phyloP scores from a whole-genome alignment of 2,329 filamentous ascomycete genomes.

The Drechslerella coelobrocha region DNA sequence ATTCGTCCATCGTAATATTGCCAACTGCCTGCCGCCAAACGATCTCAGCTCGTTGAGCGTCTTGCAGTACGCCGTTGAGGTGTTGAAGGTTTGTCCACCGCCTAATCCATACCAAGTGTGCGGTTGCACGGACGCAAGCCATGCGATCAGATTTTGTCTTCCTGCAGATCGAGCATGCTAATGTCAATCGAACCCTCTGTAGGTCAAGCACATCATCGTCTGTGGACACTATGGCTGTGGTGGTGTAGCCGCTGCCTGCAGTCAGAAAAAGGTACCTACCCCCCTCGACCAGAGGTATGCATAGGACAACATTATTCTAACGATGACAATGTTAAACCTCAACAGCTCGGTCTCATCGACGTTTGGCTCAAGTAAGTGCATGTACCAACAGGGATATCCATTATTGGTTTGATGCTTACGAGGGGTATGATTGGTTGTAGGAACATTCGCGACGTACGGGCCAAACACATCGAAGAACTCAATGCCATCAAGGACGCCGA shows the following conservation, averaged over 20 bases:
- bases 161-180: background rate
- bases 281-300: background rate
- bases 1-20: slow-evolving; percentile 90
- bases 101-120: background rate
- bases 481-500: slow-evolving; percentile 68
- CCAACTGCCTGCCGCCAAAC: slow-evolving; percentile 76
- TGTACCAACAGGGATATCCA: background rate
- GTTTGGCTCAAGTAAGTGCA: slow-evolving; percentile 64
- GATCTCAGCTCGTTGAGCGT: slow-evolving; percentile 78
- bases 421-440: background rate
- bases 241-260: slow-evolving; percentile 68
- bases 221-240: slow-evolving; percentile 74
- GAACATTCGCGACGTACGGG: slow-evolving; percentile 61
- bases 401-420: background rate
- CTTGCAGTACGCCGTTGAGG: slow-evolving; percentile 77
- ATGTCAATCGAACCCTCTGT: background rate
- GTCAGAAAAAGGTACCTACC: slow-evolving; percentile 56
- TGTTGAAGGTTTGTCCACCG: slow-evolving; percentile 66
- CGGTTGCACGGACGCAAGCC: background rate
- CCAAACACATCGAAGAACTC: slow-evolving; percentile 70
- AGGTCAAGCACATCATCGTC: slow-evolving; percentile 73
- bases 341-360: slow-evolving; percentile 66
- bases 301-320: too few relatives aligned
- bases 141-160: background rate
- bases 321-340: too few relatives aligned